Percentiles rank a stretch among this genome's conserved stretches.
Evolutionary conservation across 2,329 filamentous ascomycete species (phyloP).

Genomic region (Botrytis fabae): DNA sequence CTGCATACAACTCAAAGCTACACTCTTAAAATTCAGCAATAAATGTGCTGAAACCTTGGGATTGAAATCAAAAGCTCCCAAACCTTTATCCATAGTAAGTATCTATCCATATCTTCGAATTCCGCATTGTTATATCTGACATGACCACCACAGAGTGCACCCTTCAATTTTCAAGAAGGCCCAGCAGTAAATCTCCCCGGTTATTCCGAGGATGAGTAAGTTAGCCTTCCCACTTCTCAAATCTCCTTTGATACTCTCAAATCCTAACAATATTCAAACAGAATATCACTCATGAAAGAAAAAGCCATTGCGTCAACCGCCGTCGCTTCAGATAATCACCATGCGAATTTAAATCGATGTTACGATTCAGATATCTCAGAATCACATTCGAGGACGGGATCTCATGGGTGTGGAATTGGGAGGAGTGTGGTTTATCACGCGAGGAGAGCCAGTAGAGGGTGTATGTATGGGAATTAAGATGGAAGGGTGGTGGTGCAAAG

Average conservation of each 20-base stretch:
- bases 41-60: constrained; percentile 29
- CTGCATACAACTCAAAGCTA: constrained; percentile 25
- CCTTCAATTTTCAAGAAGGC: constrained; percentile 58
- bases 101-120: background rate
- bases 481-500: background rate
- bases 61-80: constrained; percentile 27
- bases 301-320: constrained; percentile 40
- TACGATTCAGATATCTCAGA: constrained; percentile 23
- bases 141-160: constrained; percentile 51
- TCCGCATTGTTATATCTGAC: constrained; percentile 31
- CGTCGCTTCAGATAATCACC: constrained; percentile 30
- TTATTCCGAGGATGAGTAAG: constrained; percentile 60
- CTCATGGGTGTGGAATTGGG: constrained; percentile 32
- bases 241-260: background rate
- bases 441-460: constrained; percentile 33
- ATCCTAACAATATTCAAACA: constrained; percentile 12
- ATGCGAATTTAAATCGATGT: constrained; percentile 23
- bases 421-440: constrained; percentile 34
- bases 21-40: constrained; percentile 25
- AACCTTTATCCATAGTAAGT: constrained; percentile 30
- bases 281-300: constrained; percentile 40
- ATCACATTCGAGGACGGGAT: constrained; percentile 29
- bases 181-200: constrained; percentile 54
- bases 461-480: constrained; percentile 16
- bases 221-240: constrained; percentile 25